Evolutionary conservation across 768 basidiomycete species (phyloP), one percentile per base, ranked within the genome.

Genomic region (Mycena metata): DNA sequence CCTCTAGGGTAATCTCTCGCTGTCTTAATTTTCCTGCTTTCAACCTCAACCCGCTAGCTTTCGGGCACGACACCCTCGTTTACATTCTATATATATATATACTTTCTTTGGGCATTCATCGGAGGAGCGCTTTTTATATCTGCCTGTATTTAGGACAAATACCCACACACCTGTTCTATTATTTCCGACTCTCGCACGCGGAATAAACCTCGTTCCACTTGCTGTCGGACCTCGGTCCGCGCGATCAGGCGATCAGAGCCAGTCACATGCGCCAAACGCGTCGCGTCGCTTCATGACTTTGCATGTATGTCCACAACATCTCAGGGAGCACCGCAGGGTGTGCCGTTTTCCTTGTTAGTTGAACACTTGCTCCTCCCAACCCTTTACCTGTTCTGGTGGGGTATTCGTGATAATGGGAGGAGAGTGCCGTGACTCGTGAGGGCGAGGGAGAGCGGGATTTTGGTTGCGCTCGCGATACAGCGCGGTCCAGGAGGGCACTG

Each of bases 401-500:
- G 66, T 66, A 66, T 46, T 35, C 54, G 39, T 15, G 15, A 10
- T 2, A 10, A 39, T 19, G 43, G 71, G 39, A 63, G 70, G 75
- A 66, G 52, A 71, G 68, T 17, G 73, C 64, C 46, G 74, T n/a
- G n/a, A n/a, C n/a, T n/a, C n/a, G n/a, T 67, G 77, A 70, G 8
- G 72, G 73, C 4, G 78, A 76, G 0, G 78, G 82, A 43, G 81
- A 82, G 45, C 80, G 79, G 0, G 83, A 80, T 52, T 79, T 80
- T 2, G 87, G 86, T 46, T 79, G 76, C 0, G 77, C 75, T 17
- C 73, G 78, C 15, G 83, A 87, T 64, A 77, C 74, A n/a, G 79
- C 80, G n/a, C 88, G 88, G 76, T 92, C 90, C n/a, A 96, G 83
- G 13, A 98, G 91, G 1, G 92, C 91, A 75, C 94, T 92, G 15